phyloP scores from a whole-genome alignment of 2,329 filamentous ascomycete species.

The Verruconis gallopava region DNA sequence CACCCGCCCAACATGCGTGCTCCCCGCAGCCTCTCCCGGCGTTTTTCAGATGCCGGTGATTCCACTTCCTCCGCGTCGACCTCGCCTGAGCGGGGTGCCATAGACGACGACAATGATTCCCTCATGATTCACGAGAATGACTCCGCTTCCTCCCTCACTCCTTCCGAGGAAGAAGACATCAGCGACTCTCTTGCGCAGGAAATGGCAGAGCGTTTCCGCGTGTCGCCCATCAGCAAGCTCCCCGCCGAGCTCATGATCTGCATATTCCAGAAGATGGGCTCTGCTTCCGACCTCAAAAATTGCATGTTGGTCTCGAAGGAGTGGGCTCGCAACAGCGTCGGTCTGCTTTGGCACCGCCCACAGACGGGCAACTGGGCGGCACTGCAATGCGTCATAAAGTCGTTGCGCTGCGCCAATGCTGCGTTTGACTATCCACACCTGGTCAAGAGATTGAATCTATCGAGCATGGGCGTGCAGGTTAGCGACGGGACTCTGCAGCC shows the following conservation, averaged over 20 bases:
- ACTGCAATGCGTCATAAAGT: slow-evolving; percentile 66
- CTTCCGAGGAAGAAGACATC: slow-evolving; percentile 65
- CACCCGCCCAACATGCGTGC: slow-evolving; percentile 7
- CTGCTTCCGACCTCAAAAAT: slow-evolving; percentile 62
- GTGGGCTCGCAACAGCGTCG: slow-evolving; percentile 87
- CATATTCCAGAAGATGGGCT: slow-evolving; percentile 74
- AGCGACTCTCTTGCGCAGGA: slow-evolving; percentile 45
- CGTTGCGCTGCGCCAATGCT: slow-evolving; percentile 57
- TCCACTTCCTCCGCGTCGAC: slow-evolving; percentile 51
- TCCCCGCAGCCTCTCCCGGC: slow-evolving; percentile 4
- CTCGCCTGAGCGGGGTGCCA: slow-evolving; percentile 54
- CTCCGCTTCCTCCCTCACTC: slow-evolving; percentile 80
- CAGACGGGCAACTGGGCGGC: slow-evolving; percentile 79
- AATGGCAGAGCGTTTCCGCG: slow-evolving; percentile 51
- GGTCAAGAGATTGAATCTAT: slow-evolving; percentile 83
- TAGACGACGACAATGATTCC: slow-evolving; percentile 89
- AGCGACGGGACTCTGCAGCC: slow-evolving; percentile 83
- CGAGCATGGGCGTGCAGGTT: slow-evolving; percentile 59
- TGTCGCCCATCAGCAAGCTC: slow-evolving; percentile 70
- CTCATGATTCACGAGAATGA: slow-evolving; percentile 74
- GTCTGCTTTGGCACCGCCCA: slow-evolving; percentile 87
- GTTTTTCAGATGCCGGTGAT: slow-evolving; percentile 30
- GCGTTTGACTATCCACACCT: slow-evolving; percentile 85
- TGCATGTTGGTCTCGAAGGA: slow-evolving; percentile 91
- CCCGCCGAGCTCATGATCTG: slow-evolving; percentile 91